Evolutionary conservation across 2,329 filamentous ascomycete species (phyloP).

Genomic region (Claviceps sorghi): DNA sequence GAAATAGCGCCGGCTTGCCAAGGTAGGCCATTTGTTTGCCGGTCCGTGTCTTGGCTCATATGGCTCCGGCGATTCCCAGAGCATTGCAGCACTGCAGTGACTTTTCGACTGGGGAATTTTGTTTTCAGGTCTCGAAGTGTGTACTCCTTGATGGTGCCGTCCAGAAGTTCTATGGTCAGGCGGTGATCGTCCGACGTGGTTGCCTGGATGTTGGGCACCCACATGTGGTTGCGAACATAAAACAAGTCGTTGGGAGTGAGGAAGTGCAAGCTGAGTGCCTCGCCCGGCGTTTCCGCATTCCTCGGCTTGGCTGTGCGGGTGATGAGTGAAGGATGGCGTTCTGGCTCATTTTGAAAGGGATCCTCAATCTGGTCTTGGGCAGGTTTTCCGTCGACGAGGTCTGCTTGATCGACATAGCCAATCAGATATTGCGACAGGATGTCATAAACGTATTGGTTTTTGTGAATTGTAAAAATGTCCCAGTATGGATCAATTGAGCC

Average conservation of each 20-base stretch:
- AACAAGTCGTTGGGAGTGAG: slow-evolving; percentile 41
- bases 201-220: slow-evolving; percentile 36
- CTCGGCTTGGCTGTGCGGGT: slow-evolving; percentile 40
- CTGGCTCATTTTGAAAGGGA: slow-evolving; percentile 41
- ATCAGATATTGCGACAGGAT: slow-evolving; percentile 51
- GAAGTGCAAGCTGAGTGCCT: slow-evolving; percentile 33
- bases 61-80: slow-evolving; percentile 45
- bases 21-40: slow-evolving; percentile 40
- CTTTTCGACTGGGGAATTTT: slow-evolving; percentile 33
- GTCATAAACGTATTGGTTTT: slow-evolving; percentile 47
- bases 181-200: slow-evolving; percentile 26
- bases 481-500: slow-evolving; percentile 53
- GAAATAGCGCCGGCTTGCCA: slow-evolving; percentile 47
- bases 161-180: slow-evolving; percentile 39
- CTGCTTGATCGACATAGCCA: slow-evolving; percentile 42
- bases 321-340: slow-evolving; percentile 34
- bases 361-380: slow-evolving; percentile 42
- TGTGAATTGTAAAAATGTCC: slow-evolving; percentile 57
- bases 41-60: slow-evolving; percentile 35
- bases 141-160: slow-evolving; percentile 38
- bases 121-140: slow-evolving; percentile 38
- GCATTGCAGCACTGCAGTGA: slow-evolving; percentile 45
- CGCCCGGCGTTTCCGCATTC: slow-evolving; percentile 45
- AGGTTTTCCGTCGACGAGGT: slow-evolving; percentile 43
- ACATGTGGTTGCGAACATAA: slow-evolving; percentile 49